Evolutionary conservation across 2,329 filamentous ascomycete species (phyloP), one percentile per base, ranked within the genome.

Genomic region (Aurifilum marmelostoma): DNA sequence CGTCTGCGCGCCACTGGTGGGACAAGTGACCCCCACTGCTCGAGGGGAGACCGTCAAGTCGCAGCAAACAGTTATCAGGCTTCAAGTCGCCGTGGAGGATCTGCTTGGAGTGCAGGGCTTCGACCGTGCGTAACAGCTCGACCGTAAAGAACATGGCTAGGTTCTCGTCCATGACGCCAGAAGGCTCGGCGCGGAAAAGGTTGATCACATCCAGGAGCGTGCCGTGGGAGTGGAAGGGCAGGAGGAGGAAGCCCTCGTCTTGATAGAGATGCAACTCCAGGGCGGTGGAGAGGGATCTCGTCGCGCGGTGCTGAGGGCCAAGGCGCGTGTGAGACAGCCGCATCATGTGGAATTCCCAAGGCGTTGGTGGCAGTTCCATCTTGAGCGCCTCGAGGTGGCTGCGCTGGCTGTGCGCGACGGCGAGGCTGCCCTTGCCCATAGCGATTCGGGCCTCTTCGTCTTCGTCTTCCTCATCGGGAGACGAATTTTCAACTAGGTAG

Each of bases 281-380:
- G 0, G 92, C 95, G 50, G 89, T 87, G 1, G 97, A 89, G 69
- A 99, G 85, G 18, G 92, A 97, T 3, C 92, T 89, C 0, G 89
- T 85, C 0, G 91, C 91, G 18, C 95, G 89, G 70, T 91, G 82
- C 39, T 86, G 87, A 0, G 90, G 85, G 0, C 90, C 91, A 0
- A 99, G 84, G 0, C 96, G 91, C 29, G 87, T 83, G 72, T 95
- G 92, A 1, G 92, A 89, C 67, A 93, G 88, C 1, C 93, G 91
- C 83, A 98, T 93, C 79, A 99, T 97, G 80, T 97, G 92, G 77
- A 98, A 99, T 77, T 99, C 96, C 96, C 96, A 99, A 0, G 92
- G 86, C 5, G 90, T 91, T 0, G 95, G 92, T 0, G 94, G 93
- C 41, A 91, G 88, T 80, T 99, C 96, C 89, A 97, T 94, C 80